These are phyloP conservation scores for Ascocoryne sarcoides DNA, from an alignment of 2,329 filamentous ascomycete genomes.

Conservation along the genomic window DNA sequence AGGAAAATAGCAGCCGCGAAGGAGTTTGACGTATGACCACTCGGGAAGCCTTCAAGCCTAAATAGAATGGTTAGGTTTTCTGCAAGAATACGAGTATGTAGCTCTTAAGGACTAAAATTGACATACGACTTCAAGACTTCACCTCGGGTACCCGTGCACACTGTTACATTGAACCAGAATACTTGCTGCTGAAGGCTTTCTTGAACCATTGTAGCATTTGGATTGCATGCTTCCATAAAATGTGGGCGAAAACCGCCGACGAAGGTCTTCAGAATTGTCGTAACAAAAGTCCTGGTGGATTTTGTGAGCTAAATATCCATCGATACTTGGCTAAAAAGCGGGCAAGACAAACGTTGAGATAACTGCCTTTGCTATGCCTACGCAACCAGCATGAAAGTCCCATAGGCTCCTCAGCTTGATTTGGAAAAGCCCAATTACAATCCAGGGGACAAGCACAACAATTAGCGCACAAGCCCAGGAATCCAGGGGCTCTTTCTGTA, in stretches of 20 bases:
- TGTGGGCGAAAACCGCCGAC: conserved; percentile 63
- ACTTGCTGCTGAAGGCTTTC: not conserved
- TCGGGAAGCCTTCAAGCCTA: conserved; percentile 57
- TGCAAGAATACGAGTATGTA: not conserved
- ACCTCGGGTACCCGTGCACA: conserved; percentile 51
- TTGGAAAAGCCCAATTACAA: conserved; percentile 54
- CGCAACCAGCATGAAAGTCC: conserved; percentile 36
- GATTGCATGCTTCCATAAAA: conserved; percentile 61
- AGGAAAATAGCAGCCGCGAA: conserved; percentile 63
- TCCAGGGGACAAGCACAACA: conserved; percentile 53
- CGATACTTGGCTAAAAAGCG: too few species aligned
- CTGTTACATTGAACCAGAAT: conserved; percentile 52
- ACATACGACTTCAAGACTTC: conserved; percentile 37
- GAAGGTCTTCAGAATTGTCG: conserved; percentile 64
- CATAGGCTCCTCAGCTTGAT: conserved; percentile 55
- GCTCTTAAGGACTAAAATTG: not conserved
- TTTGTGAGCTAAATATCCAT: too few species aligned
- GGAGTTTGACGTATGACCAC: conserved; percentile 62
- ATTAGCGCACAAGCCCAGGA: conserved; percentile 60
- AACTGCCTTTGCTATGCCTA: conserved; percentile 15
- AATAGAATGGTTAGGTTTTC: too few species aligned
- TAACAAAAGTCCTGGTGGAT: conserved; percentile 57
- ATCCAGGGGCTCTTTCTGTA: conserved; percentile 35
- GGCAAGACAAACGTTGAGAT: conserved; percentile 15
- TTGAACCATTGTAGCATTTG: conserved; percentile 29